phyloP scores from a whole-genome alignment of 176 grass and related monocot genomes.

The Carex pumila region DNA sequence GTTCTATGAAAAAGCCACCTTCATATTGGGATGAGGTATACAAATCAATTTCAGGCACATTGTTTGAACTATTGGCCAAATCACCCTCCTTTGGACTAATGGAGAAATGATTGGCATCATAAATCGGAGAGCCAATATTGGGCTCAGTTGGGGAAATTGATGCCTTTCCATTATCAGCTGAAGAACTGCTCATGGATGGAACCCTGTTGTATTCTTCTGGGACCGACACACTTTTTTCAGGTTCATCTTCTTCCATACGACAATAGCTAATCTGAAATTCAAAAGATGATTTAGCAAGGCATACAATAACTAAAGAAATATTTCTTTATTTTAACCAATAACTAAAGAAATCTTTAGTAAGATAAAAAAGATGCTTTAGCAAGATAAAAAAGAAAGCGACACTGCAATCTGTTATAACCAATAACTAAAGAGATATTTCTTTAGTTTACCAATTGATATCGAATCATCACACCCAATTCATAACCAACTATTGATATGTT shows the following conservation, averaged over 20 bases:
- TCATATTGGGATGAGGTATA: neutral
- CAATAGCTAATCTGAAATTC: slow-evolving; percentile 10
- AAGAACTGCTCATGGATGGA: slow-evolving; percentile 18
- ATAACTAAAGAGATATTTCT: neutral
- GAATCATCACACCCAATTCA: neutral
- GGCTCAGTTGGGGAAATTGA: neutral
- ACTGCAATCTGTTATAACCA: neutral
- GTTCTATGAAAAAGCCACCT: slow-evolving; percentile 4
- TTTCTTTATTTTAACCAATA: neutral
- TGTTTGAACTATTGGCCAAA: neutral
- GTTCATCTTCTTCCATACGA: neutral
- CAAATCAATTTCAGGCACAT: slow-evolving; percentile 7
- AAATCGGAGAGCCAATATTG: neutral
- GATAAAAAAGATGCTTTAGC: too few species aligned
- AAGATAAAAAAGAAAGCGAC: neutral
- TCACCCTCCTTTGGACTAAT: neutral
- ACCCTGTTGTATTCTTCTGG: neutral
- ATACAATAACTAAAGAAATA: neutral
- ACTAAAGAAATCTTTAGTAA: too few species aligned
- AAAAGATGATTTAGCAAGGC: neutral
- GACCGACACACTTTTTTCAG: neutral
- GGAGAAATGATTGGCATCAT: slow-evolving; percentile 15
- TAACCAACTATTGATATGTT: neutral
- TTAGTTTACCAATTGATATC: neutral
- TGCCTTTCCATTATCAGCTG: slow-evolving; percentile 11